Conservation (phyloP, 345 rosid genomes). For the Nephelium lappaceum region DNA sequence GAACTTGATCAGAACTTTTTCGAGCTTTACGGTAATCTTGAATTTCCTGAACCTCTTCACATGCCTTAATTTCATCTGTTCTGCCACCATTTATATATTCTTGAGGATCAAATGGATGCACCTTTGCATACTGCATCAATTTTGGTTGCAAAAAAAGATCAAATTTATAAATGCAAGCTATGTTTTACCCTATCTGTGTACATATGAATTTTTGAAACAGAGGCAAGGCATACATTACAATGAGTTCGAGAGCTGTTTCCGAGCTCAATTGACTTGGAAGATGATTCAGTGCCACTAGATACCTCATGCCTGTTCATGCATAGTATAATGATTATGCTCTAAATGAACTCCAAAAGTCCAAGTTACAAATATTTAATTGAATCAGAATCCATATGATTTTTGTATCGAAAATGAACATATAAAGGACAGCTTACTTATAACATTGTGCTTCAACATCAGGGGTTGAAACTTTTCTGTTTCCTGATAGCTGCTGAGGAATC, state of each 20-base stretch:
- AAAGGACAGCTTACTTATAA: constrained; percentile 27
- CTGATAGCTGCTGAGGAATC: constrained; percentile 34
- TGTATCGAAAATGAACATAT: neutral
- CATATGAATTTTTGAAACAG: neutral
- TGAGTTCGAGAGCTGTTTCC: constrained; percentile 10
- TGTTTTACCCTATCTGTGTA: neutral
- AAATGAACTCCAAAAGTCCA: neutral
- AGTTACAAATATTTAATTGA: neutral
- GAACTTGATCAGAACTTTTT: constrained; percentile 29
- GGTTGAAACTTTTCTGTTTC: constrained; percentile 22
- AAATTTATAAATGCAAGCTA: neutral
- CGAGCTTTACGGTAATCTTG: constrained; percentile 16
- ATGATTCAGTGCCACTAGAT: constrained; percentile 26
- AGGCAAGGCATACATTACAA: constrained; percentile 34
- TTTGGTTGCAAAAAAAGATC: constrained; percentile 20
- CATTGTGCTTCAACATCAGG: constrained; percentile 23
- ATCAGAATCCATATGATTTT: neutral
- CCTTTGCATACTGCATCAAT: constrained; percentile 46
- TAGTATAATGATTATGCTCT: constrained; percentile 12
- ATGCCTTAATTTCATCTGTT: constrained; percentile 6
- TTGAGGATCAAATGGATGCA: constrained; percentile 44
- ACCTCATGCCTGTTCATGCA: constrained; percentile 35
- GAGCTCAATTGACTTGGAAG: constrained; percentile 30
- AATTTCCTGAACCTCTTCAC: constrained; percentile 22
- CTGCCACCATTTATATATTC: constrained; percentile 25